These are phyloP conservation scores for Coffea eugenioides DNA, from an alignment of 257 asterid species.

Conservation along the genomic window DNA sequence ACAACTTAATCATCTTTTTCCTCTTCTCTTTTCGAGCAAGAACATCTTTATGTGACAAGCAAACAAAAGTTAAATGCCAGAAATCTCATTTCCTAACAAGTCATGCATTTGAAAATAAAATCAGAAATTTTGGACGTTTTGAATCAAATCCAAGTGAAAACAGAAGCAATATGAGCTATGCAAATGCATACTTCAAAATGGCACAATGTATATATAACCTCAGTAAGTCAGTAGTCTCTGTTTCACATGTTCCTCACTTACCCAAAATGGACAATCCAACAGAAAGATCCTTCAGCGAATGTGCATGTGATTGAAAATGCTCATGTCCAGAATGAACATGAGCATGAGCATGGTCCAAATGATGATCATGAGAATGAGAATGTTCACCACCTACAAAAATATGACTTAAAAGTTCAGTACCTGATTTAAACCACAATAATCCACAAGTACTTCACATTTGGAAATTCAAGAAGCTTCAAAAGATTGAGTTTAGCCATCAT, in stretches of 20 bases:
- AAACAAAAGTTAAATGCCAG: background rate
- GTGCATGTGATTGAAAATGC: conserved; percentile 56
- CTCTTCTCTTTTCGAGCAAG: background rate
- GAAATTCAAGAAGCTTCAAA: background rate
- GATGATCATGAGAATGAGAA: conserved; percentile 77
- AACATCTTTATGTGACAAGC: too few relatives aligned
- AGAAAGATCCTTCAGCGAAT: conserved; percentile 87
- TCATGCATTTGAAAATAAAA: background rate
- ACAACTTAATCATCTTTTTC: background rate
- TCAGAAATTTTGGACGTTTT: background rate
- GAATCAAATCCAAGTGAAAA: background rate
- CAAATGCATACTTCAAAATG: background rate
- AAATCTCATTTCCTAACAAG: background rate
- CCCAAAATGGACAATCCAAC: conserved; percentile 84
- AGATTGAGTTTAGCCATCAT: background rate
- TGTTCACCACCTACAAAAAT: conserved; percentile 73
- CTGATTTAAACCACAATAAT: background rate
- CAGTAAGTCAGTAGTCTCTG: background rate
- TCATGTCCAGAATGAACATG: conserved; percentile 48
- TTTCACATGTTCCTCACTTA: conserved; percentile 31
- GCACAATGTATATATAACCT: background rate
- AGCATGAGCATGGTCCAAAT: conserved; percentile 49
- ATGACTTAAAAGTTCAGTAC: background rate
- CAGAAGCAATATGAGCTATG: background rate
- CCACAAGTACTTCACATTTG: background rate